Percentiles rank a stretch among this genome's conserved stretches.
These are phyloP conservation scores for Phytophthora lateralis DNA, from an alignment of 352 stramenopile genomes.

Conservation along the genomic window DNA sequence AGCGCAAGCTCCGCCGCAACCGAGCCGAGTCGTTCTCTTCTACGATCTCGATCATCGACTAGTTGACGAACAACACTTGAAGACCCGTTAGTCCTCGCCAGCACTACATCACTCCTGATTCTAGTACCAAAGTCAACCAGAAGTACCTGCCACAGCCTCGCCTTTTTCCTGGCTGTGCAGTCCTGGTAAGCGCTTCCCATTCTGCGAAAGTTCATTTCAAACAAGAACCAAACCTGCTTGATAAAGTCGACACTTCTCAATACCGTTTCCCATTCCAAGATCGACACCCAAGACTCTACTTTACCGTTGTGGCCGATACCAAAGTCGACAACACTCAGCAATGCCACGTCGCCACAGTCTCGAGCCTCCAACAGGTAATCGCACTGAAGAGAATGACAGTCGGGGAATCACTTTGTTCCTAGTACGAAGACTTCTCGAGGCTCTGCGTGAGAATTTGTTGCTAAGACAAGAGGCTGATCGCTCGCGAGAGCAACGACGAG, in stretches of 20 bases:
- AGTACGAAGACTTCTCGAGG: constrained; percentile 6
- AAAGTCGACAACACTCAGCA: neutral
- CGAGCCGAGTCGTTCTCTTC: constrained; percentile 38
- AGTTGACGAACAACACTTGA: constrained; percentile 7
- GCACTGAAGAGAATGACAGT: neutral
- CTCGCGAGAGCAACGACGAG: neutral
- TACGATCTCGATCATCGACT: constrained; percentile 36
- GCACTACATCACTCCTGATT: constrained; percentile 7
- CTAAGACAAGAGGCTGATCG: constrained; percentile 13
- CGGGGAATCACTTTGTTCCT: constrained; percentile 7
- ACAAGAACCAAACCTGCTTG: constrained; percentile 11
- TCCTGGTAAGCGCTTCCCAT: constrained; percentile 7
- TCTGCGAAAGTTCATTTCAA: constrained; percentile 7
- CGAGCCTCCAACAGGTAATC: neutral
- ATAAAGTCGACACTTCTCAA: constrained; percentile 9
- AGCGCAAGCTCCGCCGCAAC: constrained; percentile 37
- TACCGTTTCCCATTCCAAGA: neutral
- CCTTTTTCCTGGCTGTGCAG: constrained; percentile 20
- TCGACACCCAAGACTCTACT: neutral
- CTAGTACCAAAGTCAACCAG: constrained; percentile 17
- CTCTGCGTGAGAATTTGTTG: constrained; percentile 11
- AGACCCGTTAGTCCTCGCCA: no score
- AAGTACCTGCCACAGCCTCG: constrained; percentile 5
- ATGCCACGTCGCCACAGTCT: neutral
- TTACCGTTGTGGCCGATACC: neutral